phyloP scores from a whole-genome alignment of 1,139 yeast genomes.

The Scheffersomyces illinoinensis region DNA sequence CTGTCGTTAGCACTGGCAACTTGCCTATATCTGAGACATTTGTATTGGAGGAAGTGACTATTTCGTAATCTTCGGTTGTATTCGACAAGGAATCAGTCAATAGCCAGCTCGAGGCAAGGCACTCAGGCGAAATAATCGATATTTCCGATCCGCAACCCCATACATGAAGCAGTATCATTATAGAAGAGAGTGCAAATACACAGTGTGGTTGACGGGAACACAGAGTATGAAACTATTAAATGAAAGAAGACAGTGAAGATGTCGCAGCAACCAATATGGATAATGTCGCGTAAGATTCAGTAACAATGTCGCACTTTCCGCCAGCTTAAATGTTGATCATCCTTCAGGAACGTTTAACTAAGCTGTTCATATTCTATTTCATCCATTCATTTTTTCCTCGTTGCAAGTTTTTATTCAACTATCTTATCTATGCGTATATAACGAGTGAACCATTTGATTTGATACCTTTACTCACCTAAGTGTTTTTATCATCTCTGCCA shows the following conservation, averaged over 20 bases:
- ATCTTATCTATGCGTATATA: not conserved
- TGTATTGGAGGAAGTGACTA: slow-evolving; percentile 61
- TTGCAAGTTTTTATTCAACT: not conserved
- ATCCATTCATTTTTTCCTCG: not conserved
- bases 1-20: slow-evolving; percentile 55
- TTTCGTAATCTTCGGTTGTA: slow-evolving; percentile 12
- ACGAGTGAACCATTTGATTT: not conserved
- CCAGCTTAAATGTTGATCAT: not conserved
- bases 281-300: not conserved
- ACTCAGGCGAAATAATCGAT: slow-evolving; percentile 42
- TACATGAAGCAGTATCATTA: slow-evolving; percentile 38
- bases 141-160: slow-evolving; percentile 48
- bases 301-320: not conserved
- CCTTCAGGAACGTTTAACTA: no score
- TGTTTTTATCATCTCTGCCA: not conserved
- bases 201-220: not conserved
- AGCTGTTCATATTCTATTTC: not conserved
- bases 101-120: slow-evolving; percentile 40
- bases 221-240: not conserved
- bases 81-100: slow-evolving; percentile 8
- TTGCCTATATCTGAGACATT: slow-evolving; percentile 51
- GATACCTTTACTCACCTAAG: not conserved
- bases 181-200: not conserved
- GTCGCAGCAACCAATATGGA: not conserved
- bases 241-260: not conserved